phyloP scores from a whole-genome alignment of 768 basidiomycete species.

The Russula foetens region DNA sequence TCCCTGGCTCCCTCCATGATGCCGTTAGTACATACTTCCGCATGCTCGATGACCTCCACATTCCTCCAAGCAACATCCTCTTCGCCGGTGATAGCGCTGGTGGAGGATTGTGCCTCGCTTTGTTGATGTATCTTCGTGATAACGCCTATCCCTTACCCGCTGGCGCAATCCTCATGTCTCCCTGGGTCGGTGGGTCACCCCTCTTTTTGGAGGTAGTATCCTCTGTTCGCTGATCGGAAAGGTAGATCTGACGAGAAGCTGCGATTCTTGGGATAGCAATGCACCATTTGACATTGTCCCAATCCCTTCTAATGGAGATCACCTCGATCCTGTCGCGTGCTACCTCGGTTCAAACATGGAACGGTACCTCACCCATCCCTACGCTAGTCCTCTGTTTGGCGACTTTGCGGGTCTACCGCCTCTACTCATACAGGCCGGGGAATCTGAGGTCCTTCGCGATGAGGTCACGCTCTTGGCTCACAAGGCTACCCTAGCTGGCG shows the following conservation, averaged over 20 bases:
- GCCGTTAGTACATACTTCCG: conserved; percentile 82
- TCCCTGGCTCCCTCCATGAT: conserved; percentile 85
- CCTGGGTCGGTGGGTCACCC: conserved; percentile 79
- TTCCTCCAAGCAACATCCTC: conserved; percentile 86
- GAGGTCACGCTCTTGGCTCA: conserved; percentile 88
- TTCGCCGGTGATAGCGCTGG: conserved; percentile 91
- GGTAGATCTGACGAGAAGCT: conserved; percentile 89
- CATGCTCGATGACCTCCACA: conserved; percentile 77
- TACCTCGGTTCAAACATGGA: conserved; percentile 80
- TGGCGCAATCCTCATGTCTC: conserved; percentile 83
- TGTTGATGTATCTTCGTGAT: conserved; percentile 93
- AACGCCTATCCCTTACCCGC: conserved; percentile 77
- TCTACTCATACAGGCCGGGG: conserved; percentile 84
- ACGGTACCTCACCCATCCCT: conserved; percentile 89
- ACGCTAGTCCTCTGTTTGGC: conserved; percentile 92
- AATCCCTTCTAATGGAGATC: conserved; percentile 61
- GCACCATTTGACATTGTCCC: conserved; percentile 79
- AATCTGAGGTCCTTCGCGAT: conserved; percentile 92
- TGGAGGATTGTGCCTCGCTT: conserved; percentile 76
- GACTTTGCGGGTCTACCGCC: conserved; percentile 83
- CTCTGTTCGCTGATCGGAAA: conserved; percentile 1
- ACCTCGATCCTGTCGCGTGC: conserved; percentile 89
- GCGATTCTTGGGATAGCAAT: conserved; percentile 96
- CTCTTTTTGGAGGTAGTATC: neutral
- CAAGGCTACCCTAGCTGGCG: conserved; percentile 84